These are phyloP conservation scores for Prunus dulcis DNA, from an alignment of 306 rosid species.

Conservation along the genomic window DNA sequence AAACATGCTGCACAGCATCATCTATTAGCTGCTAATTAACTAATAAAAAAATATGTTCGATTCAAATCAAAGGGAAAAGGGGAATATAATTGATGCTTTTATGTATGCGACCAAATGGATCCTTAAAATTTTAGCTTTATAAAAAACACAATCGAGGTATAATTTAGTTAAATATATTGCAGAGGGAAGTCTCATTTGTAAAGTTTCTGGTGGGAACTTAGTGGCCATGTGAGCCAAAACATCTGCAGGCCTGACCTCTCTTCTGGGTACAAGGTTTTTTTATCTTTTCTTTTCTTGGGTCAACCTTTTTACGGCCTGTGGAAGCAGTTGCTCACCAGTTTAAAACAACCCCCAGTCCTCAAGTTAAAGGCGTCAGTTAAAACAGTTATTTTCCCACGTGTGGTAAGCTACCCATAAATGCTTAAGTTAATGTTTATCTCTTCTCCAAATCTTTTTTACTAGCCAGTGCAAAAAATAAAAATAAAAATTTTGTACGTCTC, in stretches of 20 bases:
- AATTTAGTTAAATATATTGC: neutral
- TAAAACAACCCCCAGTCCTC: neutral
- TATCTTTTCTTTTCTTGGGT: neutral
- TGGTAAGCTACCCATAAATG: neutral
- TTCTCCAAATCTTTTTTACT: no score
- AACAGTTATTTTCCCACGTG: constrained; percentile 7
- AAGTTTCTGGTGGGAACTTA: neutral
- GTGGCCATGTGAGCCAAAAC: neutral
- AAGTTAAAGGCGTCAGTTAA: constrained; percentile 14
- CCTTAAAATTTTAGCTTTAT: neutral
- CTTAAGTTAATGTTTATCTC: neutral
- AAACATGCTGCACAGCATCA: neutral
- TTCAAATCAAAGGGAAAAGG: neutral
- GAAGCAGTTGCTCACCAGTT: neutral
- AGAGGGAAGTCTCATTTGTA: neutral
- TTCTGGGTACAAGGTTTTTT: no score
- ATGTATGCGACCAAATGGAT: neutral
- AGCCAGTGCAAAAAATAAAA: no score
- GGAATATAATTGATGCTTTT: neutral
- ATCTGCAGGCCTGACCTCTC: neutral
- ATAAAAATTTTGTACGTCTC: no score
- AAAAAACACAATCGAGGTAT: neutral
- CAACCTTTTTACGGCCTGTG: neutral
- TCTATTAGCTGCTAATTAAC: neutral
- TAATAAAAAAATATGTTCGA: neutral